A percentile compares a stretch with the other conserved stretches of the same genome.
phyloP scores from a whole-genome alignment of 2,329 filamentous ascomycete species.

The Colletotrichum sp. region DNA sequence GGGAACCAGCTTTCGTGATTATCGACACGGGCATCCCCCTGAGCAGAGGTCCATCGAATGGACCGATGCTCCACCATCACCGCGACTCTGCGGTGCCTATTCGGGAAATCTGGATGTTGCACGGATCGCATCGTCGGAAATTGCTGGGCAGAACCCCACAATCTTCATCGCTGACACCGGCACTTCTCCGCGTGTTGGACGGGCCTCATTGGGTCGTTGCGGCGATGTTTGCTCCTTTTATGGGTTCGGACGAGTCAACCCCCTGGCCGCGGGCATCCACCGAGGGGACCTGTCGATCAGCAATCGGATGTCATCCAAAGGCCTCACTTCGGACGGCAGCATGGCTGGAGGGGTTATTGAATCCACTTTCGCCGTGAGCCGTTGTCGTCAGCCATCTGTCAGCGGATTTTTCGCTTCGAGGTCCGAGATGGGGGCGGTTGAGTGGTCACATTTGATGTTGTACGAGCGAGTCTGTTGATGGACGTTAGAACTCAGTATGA shows the following conservation, averaged over 20 bases:
- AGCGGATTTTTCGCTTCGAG: not conserved
- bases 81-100: not conserved
- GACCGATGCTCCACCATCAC: not conserved
- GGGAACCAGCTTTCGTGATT: not conserved
- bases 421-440: not conserved
- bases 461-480: not conserved
- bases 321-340: not conserved
- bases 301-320: not conserved
- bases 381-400: not conserved
- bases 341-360: not conserved
- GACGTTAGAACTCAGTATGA: not conserved
- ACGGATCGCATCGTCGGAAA: constrained; percentile 11
- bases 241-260: constrained; percentile 10
- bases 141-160: constrained; percentile 8
- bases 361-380: not conserved
- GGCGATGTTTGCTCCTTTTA: not conserved
- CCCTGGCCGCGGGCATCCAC: not conserved
- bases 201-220: not conserved
- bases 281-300: not conserved
- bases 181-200: not conserved
- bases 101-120: not conserved
- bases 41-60: not conserved
- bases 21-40: not conserved
- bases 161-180: not conserved
- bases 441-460: rapidly evolving